phyloP scores from a whole-genome alignment of 352 stramenopile genomes.

The Elongisporangium senticosum region DNA sequence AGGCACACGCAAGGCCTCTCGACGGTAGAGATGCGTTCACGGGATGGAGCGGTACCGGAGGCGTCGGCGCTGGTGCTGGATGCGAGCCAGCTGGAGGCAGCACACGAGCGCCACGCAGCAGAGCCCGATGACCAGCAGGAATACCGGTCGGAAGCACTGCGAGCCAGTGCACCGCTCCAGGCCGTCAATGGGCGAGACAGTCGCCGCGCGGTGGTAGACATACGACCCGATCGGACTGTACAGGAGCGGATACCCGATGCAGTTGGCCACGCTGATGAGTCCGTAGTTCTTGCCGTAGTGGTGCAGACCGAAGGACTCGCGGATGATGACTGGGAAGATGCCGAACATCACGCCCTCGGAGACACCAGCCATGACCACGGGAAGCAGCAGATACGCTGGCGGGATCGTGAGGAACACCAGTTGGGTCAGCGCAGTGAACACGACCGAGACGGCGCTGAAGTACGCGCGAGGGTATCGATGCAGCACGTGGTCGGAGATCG shows the following conservation, averaged over 20 bases:
- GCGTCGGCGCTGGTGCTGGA: slow-evolving; percentile 21
- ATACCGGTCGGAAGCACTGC: slow-evolving; percentile 61
- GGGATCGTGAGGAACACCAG: slow-evolving; percentile 50
- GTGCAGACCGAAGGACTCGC: slow-evolving; percentile 66
- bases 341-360: slow-evolving; percentile 79
- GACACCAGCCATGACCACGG: slow-evolving; percentile 56
- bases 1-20: neutral
- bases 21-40: slow-evolving; percentile 1
- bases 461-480: slow-evolving; percentile 39
- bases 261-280: slow-evolving; percentile 75
- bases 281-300: slow-evolving; percentile 87
- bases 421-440: slow-evolving; percentile 49
- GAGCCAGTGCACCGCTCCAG: slow-evolving; percentile 53
- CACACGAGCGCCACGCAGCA: slow-evolving; percentile 50
- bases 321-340: slow-evolving; percentile 75
- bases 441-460: slow-evolving; percentile 40
- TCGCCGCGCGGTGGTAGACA: slow-evolving; percentile 49
- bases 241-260: slow-evolving; percentile 74
- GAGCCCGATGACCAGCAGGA: slow-evolving; percentile 48
- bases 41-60: slow-evolving; percentile 11
- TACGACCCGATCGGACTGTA: slow-evolving; percentile 70
- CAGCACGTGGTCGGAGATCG: slow-evolving; percentile 51
- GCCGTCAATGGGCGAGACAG: slow-evolving; percentile 13
- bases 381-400: slow-evolving; percentile 31
- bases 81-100: slow-evolving; percentile 30